Evolutionary conservation across 768 basidiomycete species (phyloP), one percentile per base, ranked within the genome.

Genomic region (Suillus plorans): DNA sequence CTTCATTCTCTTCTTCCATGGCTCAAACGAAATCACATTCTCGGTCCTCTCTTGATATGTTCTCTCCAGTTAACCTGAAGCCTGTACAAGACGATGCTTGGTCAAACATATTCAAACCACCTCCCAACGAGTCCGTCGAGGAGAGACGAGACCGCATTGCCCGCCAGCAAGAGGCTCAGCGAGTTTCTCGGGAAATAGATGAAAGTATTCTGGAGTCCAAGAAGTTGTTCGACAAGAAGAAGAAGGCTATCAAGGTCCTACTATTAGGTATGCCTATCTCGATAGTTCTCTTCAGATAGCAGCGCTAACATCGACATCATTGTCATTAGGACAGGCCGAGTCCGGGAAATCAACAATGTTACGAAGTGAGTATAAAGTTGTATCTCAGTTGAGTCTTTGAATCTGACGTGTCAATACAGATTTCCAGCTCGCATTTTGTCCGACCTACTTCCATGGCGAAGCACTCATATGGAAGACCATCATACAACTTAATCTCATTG

Each of bases 401-500:
- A 28, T 2, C 56, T 66, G 5, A 64, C 22, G 20, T 18, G 12
- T 39, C 4, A 16, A 42, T 16, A 2, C 68, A 91, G 89, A 91
- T 69, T 90, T 91, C 67, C 88, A 89, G 70, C 71, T 91, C 9
- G 81, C 85, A 0, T 89, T 89, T 69, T 83, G 86, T 10, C 89
- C 89, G 0, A 80, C 79, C 31, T 82, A 85, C 63, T 90, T 90
- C 63, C 82, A 83, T 52, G 79, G 70, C 53, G 88, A 91, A 65
- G 78, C 84, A 20, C 69, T 79, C 0, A 80, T 85, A 8, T 91
- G 89, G 89, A 84, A 81, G 66, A 80, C 83, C 14, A 82, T 91
- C 61, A 81, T 91, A 9, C 87, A 91, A 67, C 83, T 91, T 50
- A 91, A 91, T 69, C 76, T 91, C 66, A 89, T 90, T 65, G 76